Percentiles rank a stretch among this genome's conserved stretches.
These are phyloP conservation scores for Ascochyta pisi DNA, from an alignment of 2,329 filamentous ascomycete genomes.

Conservation along the genomic window DNA sequence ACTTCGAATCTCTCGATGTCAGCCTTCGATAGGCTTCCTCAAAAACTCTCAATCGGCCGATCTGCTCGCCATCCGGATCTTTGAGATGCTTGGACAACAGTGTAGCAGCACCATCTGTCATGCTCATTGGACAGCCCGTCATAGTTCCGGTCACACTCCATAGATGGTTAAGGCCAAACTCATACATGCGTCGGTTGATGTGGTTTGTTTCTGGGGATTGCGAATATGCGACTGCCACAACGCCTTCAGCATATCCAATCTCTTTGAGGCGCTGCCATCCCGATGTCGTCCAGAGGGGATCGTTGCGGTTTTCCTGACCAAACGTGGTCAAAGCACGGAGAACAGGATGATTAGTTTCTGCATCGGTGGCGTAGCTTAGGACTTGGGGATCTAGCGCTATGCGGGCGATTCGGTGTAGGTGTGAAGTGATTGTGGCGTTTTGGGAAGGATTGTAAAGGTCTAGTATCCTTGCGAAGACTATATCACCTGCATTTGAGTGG, in stretches of 20 bases:
- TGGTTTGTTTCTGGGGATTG: slow-evolving; percentile 51
- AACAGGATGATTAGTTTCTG: slow-evolving; percentile 70
- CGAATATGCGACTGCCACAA: slow-evolving; percentile 68
- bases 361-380: slow-evolving; percentile 53
- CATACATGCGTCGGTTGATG: slow-evolving; percentile 64
- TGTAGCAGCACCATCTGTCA: slow-evolving; percentile 66
- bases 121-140: slow-evolving; percentile 70
- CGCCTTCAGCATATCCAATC: slow-evolving; percentile 64
- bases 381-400: slow-evolving; percentile 25
- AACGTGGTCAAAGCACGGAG: slow-evolving; percentile 68
- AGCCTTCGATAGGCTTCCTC: slow-evolving; percentile 62
- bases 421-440: slow-evolving; percentile 17
- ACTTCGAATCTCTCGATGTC: slow-evolving; percentile 57
- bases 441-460: slow-evolving; percentile 32
- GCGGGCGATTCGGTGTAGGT: slow-evolving; percentile 30
- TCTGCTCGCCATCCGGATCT: slow-evolving; percentile 35
- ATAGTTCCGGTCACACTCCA: slow-evolving; percentile 67
- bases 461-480: slow-evolving; percentile 29
- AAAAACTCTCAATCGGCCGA: slow-evolving; percentile 53
- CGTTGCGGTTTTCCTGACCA: slow-evolving; percentile 59
- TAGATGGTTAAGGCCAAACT: slow-evolving; percentile 66
- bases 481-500: slow-evolving; percentile 27
- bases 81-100: slow-evolving; percentile 30
- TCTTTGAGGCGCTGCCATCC: slow-evolving; percentile 71
- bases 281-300: slow-evolving; percentile 67